Evolutionary conservation across 2,329 filamentous ascomycete genomes (phyloP).

Genomic region (Stagonosporopsis cucurbitacearum): DNA sequence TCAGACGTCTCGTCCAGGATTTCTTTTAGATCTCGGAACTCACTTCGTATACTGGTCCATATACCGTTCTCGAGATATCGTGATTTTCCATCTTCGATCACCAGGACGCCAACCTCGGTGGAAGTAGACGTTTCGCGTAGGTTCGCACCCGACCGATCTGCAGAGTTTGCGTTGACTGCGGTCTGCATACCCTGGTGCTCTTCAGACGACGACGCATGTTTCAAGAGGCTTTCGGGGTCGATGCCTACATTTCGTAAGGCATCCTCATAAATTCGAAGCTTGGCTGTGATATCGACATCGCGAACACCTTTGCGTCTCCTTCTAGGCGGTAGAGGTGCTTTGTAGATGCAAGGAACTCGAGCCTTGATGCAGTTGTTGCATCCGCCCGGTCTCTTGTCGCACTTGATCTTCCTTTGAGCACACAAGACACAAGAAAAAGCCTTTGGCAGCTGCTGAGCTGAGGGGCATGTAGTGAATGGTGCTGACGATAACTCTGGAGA

Average conservation of each 20-base stretch:
- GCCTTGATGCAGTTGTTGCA: slow-evolving; percentile 42
- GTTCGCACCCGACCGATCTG: background rate
- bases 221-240: slow-evolving; percentile 33
- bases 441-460: slow-evolving; percentile 25
- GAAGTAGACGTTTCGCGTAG: background rate
- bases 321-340: slow-evolving; percentile 42
- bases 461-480: background rate
- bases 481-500: background rate
- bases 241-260: slow-evolving; percentile 37
- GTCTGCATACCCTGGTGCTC: background rate
- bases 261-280: slow-evolving; percentile 41
- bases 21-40: slow-evolving; percentile 38
- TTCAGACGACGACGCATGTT: slow-evolving; percentile 10
- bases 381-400: slow-evolving; percentile 37
- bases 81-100: slow-evolving; percentile 37
- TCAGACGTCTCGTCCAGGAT: slow-evolving; percentile 41
- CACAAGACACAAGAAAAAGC: slow-evolving; percentile 45
- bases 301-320: slow-evolving; percentile 33
- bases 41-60: slow-evolving; percentile 40
- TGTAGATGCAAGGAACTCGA: slow-evolving; percentile 42
- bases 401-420: slow-evolving; percentile 45
- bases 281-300: slow-evolving; percentile 34
- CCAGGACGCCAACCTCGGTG: slow-evolving; percentile 28
- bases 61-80: slow-evolving; percentile 43
- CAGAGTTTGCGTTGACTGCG: background rate